Conservation (phyloP, 768 basidiomycete genomes). For the Cystoderma amianthinum region DNA sequence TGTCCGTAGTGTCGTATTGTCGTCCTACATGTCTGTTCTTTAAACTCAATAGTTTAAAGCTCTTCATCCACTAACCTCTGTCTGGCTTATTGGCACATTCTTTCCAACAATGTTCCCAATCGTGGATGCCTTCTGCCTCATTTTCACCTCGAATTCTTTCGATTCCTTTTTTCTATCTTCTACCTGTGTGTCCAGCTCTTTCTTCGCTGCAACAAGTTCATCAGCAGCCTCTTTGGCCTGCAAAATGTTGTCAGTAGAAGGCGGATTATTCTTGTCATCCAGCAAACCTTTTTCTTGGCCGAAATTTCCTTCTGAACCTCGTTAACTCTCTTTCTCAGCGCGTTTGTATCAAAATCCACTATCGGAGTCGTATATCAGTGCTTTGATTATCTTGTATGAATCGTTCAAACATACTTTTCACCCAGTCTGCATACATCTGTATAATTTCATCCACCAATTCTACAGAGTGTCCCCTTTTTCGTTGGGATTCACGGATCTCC, state of each 20-base stretch:
- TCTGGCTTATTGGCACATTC: conserved; percentile 76
- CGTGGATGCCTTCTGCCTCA: conserved; percentile 74
- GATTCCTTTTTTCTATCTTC: conserved; percentile 70
- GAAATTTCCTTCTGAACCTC: conserved; percentile 92
- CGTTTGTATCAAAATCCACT: conserved; percentile 88
- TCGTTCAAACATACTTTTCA: conserved; percentile 63
- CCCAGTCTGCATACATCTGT: conserved; percentile 89
- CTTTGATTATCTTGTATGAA: conserved; percentile 1
- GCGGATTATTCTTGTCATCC: background rate
- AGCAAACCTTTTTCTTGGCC: conserved; percentile 80
- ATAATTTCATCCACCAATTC: conserved; percentile 94
- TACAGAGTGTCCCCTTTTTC: conserved; percentile 81
- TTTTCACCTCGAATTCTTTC: conserved; percentile 66
- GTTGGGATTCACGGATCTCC: conserved; percentile 86
- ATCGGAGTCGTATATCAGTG: conserved; percentile 5
- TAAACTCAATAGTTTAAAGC: too few species aligned
- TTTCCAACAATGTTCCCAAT: conserved; percentile 94
- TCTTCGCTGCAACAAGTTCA: conserved; percentile 81
- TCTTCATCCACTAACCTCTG: too few species aligned
- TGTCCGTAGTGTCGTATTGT: conserved; percentile 74
- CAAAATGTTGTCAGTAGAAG: too few species aligned
- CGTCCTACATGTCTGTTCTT: conserved; percentile 84
- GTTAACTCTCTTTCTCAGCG: conserved; percentile 77
- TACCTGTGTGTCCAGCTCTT: conserved; percentile 75
- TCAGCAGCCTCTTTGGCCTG: conserved; percentile 93